Percentiles rank a stretch among this genome's conserved stretches.
Evolutionary conservation across 208 protist species (phyloP).

Genomic region (Leishmania tropica): DNA sequence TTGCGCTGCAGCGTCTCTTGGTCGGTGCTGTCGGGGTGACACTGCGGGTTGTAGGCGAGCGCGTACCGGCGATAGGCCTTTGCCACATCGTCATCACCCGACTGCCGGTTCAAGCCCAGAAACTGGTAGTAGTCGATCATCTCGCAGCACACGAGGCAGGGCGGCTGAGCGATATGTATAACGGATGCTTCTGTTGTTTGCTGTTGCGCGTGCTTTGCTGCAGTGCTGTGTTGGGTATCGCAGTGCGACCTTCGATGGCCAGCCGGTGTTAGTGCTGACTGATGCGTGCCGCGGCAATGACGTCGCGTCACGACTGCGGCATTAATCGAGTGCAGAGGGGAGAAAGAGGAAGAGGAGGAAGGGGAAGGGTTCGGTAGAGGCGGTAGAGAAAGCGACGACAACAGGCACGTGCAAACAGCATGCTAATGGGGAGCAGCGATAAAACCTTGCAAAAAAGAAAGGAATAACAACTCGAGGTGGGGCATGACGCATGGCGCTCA

Average conservation of each 20-base stretch:
- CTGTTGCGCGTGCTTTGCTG: background rate
- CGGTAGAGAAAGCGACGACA: background rate
- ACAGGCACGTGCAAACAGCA: background rate
- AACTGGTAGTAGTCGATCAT: constrained; percentile 91
- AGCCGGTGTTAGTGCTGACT: background rate
- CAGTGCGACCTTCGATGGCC: background rate
- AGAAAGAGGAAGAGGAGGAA: background rate
- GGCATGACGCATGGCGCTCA: background rate
- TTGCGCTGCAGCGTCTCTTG: constrained; percentile 61
- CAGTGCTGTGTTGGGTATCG: background rate
- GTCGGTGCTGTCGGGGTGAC: constrained; percentile 69
- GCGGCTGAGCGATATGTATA: background rate
- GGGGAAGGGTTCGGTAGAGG: background rate
- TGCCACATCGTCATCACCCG: constrained; percentile 84
- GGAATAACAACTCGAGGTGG: background rate
- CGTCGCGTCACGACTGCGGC: background rate
- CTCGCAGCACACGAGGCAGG: background rate
- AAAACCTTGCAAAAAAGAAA: constrained; percentile 18
- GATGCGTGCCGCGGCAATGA: background rate
- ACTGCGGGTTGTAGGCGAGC: constrained; percentile 90
- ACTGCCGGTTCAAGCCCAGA: constrained; percentile 78
- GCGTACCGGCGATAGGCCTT: constrained; percentile 89
- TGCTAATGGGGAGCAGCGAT: constrained; percentile 13
- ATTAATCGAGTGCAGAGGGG: background rate
- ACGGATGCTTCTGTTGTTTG: background rate